A percentile compares a stretch with the other conserved stretches of the same genome.
phyloP scores from a whole-genome alignment of 148 eudicot species.

The Vaccinium corymbosum region DNA sequence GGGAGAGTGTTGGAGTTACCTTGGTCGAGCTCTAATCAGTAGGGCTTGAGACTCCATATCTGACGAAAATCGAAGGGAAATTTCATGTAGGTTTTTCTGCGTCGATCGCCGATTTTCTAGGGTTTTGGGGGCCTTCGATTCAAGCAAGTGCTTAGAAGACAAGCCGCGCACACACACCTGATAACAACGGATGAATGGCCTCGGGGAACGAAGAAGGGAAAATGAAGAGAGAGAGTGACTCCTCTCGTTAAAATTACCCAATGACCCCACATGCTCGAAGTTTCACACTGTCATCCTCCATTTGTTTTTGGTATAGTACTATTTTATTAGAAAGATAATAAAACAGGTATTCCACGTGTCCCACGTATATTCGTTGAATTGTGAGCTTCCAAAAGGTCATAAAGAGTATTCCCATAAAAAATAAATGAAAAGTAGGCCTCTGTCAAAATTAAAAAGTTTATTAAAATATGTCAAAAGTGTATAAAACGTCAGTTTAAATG shows the following conservation, averaged over 20 bases:
- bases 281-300: not conserved
- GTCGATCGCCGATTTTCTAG: not conserved
- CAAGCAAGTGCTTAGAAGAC: conserved; percentile 8
- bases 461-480: too few relatives aligned
- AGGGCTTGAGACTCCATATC: conserved; percentile 28
- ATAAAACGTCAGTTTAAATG: too few relatives aligned
- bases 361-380: not conserved
- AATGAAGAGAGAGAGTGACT: not conserved
- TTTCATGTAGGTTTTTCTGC: not conserved
- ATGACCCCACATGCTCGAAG: not conserved
- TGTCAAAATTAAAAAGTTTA: too few relatives aligned
- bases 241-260: not conserved
- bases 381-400: not conserved
- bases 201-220: conserved; percentile 28
- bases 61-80: conserved; percentile 12
- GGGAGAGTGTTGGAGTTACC: conserved; percentile 27
- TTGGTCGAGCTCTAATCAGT: conserved; percentile 17
- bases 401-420: not conserved
- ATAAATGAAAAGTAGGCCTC: too few relatives aligned
- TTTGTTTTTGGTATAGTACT: not conserved
- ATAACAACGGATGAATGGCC: conserved; percentile 36
- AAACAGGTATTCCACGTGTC: not conserved
- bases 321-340: too few relatives aligned
- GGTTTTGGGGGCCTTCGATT: conserved; percentile 9
- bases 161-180: conserved; percentile 19